Base-by-base conservation (phyloP, 495 filamentous ascomycete genomes). In the Penicillium arizonense region DNA sequence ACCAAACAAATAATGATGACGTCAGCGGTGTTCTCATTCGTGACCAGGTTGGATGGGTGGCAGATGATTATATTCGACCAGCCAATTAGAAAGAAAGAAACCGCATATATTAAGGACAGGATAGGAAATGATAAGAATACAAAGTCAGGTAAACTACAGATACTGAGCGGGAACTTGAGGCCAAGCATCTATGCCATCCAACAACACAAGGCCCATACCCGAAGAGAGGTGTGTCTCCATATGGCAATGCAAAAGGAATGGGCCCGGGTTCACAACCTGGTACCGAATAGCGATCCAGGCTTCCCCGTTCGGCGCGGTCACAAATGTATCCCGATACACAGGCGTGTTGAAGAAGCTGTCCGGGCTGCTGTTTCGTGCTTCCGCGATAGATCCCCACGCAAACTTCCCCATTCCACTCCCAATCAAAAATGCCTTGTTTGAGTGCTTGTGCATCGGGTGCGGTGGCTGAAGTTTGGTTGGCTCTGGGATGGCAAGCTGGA, bases 401-500 rank as follows among this genome's bases (percentile, higher is more conserved):
- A 76, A 83, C 0, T 35, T 46, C 0, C 77, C 77, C 0, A 13
- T 37, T n/a, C 70, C 74, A 20, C 51, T 32, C 3, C 78, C 80
- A 44, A 81, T 73, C 34, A 72, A 43, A 53, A 66, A 80, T 30
- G 61, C 71, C 53, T 79, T 79, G 63, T 74, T 81, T 43, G 69
- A 71, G 63, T 83, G 79, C 62, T 82, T 82, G 69, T 83, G 79
- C 44, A 83, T 75, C 0, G 74, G 71, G 47, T 83, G 80, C 28
- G 73, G 62, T 5, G 64, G 59, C 50, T 59, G 48, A 18, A 69
- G 57, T 12, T 41, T 41, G 8, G 45, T 59, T 18, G 46, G 53
- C 41, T 42, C 24, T 28, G 32, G 32, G 32, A 49, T 52, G 2
- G 37, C 44, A 4, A 74, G 62, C 23, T 69, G 58, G 41, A 81